Base-by-base conservation (phyloP, 2,329 filamentous ascomycete species). In the Juglanconis oblonga region DNA sequence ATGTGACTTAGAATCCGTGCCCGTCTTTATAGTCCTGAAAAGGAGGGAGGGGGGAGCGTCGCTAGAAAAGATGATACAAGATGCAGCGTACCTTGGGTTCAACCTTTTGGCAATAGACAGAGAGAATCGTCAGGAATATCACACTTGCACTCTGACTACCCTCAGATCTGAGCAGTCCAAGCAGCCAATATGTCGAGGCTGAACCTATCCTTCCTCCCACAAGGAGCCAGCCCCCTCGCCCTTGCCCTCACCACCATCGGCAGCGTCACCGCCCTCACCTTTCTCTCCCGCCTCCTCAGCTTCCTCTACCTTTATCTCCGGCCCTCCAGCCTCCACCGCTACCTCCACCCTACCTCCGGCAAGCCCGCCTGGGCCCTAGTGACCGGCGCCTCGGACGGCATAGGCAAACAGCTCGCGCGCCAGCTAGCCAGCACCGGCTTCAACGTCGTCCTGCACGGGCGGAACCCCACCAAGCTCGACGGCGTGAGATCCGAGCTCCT, bases 391-490 rank as follows among this genome's bases (percentile, higher is more conserved):
- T 81, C 75, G 13, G 81, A 82, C 50, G 84, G 83, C 24, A 84
- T 86, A 44, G 84, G 84, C 10, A 72, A 72, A 33, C 78, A 72
- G 0, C 78, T 85, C 61, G 76, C 77, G 3, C 69, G 78, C 57
- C 79, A 83, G 65, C 78, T 87, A n/a, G 79, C 79, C 17, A 61
- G 64, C 0, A 71, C 70, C 13, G 81, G 81, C 51, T 85, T 86
- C 76, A 81, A 84, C 65, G 74, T 87, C 38, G 73, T 86, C 14
- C 67, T 87, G 8, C 83, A 87, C 62, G 83, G 84, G n/a, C 79
- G 82, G 40, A 83, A 82, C 61, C 63, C 65, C 2, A 62, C 70
- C 3, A 86, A 85, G 64, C 74, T 87, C 3, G 66, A 74, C 2
- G 58, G 58, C 1, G 71, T 81, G n/a, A 67, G 72, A n/a, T 56